phyloP scores from a whole-genome alignment of 2,329 filamentous ascomycete genomes.

The Alternaria rosae region DNA sequence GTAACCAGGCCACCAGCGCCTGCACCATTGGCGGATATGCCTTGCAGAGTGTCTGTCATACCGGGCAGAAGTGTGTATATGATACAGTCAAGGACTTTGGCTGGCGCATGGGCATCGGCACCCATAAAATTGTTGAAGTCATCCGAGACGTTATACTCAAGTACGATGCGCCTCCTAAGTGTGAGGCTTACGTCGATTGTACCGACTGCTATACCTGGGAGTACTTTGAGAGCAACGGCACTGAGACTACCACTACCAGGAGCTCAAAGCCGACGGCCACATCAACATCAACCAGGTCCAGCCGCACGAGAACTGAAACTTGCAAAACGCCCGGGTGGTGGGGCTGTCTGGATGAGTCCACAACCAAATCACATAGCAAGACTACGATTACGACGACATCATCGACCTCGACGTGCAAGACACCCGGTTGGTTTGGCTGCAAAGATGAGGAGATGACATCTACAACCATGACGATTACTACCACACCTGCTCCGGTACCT shows the following conservation, averaged over 20 bases:
- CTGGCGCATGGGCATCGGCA: conserved; percentile 89
- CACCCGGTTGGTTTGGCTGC: conserved; percentile 72
- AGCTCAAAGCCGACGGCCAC: conserved; percentile 58
- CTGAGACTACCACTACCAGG: conserved; percentile 69
- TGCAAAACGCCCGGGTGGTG: conserved; percentile 95
- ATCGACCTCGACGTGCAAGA: conserved; percentile 54
- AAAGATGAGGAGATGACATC: conserved; percentile 59
- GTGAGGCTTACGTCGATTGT: conserved; percentile 76
- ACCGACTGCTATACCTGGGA: conserved; percentile 94
- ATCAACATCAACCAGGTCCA: conserved; percentile 60
- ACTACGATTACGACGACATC: conserved; percentile 52
- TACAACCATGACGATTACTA: conserved; percentile 35
- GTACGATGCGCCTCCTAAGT: conserved; percentile 82
- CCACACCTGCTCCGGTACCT: conserved; percentile 34
- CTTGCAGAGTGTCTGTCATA: conserved; percentile 91
- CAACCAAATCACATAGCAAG: conserved; percentile 58
- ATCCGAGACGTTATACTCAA: conserved; percentile 86
- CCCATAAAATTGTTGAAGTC: conserved; percentile 87
- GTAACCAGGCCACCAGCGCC: conserved; percentile 86
- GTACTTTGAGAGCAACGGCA: conserved; percentile 91
- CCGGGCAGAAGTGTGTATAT: conserved; percentile 86
- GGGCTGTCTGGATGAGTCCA: conserved; percentile 76
- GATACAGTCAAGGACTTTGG: conserved; percentile 91
- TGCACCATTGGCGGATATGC: conserved; percentile 94
- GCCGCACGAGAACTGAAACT: conserved; percentile 76